phyloP scores from a whole-genome alignment of 305 asterid species.

The Ilex paraguariensis region DNA sequence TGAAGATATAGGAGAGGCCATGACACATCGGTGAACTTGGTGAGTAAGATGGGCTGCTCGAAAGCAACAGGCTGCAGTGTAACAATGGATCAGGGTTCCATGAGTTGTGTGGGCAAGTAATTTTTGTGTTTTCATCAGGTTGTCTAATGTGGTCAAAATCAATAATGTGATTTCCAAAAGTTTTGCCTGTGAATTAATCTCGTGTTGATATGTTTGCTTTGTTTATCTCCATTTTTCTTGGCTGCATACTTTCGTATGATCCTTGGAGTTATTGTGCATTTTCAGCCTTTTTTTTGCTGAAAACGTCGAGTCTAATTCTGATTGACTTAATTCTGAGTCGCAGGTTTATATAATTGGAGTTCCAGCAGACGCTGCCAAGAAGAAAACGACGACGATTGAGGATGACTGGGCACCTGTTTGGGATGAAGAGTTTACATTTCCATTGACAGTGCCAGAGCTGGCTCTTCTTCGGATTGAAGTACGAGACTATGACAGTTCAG shows the following conservation, averaged over 20 bases:
- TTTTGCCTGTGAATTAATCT: too few relatives aligned
- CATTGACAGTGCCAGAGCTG: conserved; percentile 74
- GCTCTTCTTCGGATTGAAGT: conserved; percentile 77
- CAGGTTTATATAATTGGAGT: conserved; percentile 66
- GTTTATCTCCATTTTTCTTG: too few relatives aligned
- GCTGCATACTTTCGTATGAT: background rate
- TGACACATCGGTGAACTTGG: too few relatives aligned
- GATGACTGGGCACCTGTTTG: conserved; percentile 89
- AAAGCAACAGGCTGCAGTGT: too few relatives aligned
- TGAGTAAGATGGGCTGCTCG: too few relatives aligned
- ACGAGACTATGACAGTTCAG: conserved; percentile 74
- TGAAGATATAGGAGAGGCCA: too few relatives aligned
- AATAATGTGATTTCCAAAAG: too few relatives aligned
- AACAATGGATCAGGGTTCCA: too few relatives aligned
- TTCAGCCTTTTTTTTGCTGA: background rate
- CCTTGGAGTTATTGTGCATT: background rate
- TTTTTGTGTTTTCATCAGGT: too few relatives aligned
- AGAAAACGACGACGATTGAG: conserved; percentile 66
- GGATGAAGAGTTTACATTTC: conserved; percentile 77
- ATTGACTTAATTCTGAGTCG: conserved; percentile 5
- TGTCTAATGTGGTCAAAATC: too few relatives aligned
- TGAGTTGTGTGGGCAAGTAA: too few relatives aligned
- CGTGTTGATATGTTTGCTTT: too few relatives aligned
- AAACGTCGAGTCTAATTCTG: background rate
- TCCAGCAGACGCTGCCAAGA: conserved; percentile 61